phyloP scores from a whole-genome alignment of 1,139 yeast species.

The Hansenula sp. region DNA sequence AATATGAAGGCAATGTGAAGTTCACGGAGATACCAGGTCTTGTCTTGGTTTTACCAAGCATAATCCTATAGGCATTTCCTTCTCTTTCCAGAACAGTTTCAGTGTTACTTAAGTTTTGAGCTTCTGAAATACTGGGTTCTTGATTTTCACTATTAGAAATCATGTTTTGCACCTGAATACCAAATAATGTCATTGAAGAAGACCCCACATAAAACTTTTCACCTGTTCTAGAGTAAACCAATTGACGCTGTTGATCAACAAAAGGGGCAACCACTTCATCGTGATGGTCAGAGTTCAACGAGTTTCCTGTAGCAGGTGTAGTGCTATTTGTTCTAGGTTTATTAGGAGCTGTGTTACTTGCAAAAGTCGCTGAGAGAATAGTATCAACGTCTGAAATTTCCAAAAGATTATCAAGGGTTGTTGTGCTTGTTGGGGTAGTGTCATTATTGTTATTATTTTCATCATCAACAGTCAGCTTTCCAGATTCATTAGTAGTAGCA shows the following conservation, averaged over 20 bases:
- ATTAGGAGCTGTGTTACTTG: slow-evolving; percentile 21
- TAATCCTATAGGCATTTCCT: slow-evolving; percentile 70
- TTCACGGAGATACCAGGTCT: slow-evolving; percentile 66
- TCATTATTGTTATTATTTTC: too few relatives aligned
- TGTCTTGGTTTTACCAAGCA: slow-evolving; percentile 63
- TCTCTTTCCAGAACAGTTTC: slow-evolving; percentile 58
- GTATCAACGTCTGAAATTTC: slow-evolving; percentile 19
- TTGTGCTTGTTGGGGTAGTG: neutral
- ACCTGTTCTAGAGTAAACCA: slow-evolving; percentile 71
- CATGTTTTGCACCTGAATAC: slow-evolving; percentile 65
- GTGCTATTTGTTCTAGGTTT: slow-evolving; percentile 2
- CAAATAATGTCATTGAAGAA: slow-evolving; percentile 77
- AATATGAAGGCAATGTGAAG: slow-evolving; percentile 70
- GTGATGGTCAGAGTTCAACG: too few relatives aligned
- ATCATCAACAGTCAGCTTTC: neutral
- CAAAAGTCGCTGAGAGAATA: slow-evolving; percentile 20
- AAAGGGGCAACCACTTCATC: slow-evolving; percentile 62
- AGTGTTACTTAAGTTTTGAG: slow-evolving; percentile 14
- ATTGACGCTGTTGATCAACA: slow-evolving; percentile 63
- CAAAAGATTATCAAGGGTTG: slow-evolving; percentile 11
- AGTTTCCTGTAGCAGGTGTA: slow-evolving; percentile 2
- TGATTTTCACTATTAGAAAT: slow-evolving; percentile 21
- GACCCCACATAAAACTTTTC: slow-evolving; percentile 75
- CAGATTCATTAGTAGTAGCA: too few relatives aligned
- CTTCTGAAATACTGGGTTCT: slow-evolving; percentile 7